A percentile compares a stretch with the other conserved stretches of the same genome.
phyloP scores from a whole-genome alignment of 495 filamentous ascomycete genomes.

The Penicillium herquei region DNA sequence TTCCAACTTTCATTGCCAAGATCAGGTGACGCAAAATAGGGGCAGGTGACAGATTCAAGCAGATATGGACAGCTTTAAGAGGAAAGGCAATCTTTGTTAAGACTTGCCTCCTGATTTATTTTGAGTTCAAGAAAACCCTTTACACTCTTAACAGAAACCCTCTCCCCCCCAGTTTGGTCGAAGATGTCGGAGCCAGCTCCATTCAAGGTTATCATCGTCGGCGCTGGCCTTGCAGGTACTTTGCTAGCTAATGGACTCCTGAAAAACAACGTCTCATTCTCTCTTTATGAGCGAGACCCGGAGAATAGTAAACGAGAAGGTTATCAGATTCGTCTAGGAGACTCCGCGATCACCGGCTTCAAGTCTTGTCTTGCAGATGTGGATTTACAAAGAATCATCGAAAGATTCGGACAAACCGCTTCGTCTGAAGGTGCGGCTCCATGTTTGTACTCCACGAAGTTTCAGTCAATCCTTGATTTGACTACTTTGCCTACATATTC shows the following conservation, averaged over 20 bases:
- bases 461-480: not conserved
- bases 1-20: no score
- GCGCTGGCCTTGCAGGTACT: not conserved
- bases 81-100: no score
- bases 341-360: not conserved
- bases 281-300: not conserved
- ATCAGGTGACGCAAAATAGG: no score
- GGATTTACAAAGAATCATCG: not conserved
- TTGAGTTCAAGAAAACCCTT: not conserved
- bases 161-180: not conserved
- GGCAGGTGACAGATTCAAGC: no score
- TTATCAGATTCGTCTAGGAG: not conserved
- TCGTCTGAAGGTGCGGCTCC: not conserved
- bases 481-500: not conserved
- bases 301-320: not conserved
- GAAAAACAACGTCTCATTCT: not conserved
- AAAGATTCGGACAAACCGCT: not conserved
- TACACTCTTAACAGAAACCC: not conserved
- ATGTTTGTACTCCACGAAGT: not conserved
- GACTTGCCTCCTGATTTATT: not conserved
- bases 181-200: not conserved
- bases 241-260: not conserved
- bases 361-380: not conserved
- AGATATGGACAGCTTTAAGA: no score
- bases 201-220: not conserved